Base-by-base conservation (phyloP, 2,329 filamentous ascomycete species). In the Fusarium beomiforme region DNA sequence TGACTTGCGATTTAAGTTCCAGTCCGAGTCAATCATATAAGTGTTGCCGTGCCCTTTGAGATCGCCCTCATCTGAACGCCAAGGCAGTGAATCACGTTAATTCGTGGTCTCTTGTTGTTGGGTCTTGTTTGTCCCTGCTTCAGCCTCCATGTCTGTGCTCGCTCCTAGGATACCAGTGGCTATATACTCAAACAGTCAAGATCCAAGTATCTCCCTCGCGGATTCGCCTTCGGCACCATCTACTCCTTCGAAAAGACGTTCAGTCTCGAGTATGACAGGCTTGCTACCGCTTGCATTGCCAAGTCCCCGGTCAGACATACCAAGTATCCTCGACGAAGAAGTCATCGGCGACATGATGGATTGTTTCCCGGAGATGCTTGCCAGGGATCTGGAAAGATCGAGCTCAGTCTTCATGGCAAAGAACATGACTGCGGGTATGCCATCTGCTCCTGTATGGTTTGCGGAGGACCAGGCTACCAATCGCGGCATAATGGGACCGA, bases 351-450 rank as follows among this genome's bases (percentile, higher is more conserved):
- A 73, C 21, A 72, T 76, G 47, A 70, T 75, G 14, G 79, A 83
- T 75, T 89, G 85, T 77, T 79, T 90, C 21, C 85, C 88, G 5
- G 88, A 90, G 77, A 72, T 88, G 41, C 79, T 90, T n/a, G 87
- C 83, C 10, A 83, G 81, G 64, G 87, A 90, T 68, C 79, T 89
- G 47, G 85, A 88, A 73, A 74, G 81, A 24, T 88, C 85, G 21
- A 80, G 80, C 54, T 78, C 81, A 13, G 75, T 87, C 29, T 89
- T 89, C 60, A 78, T 79, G 29, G 82, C 85, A 17, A 86, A 80
- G 74, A 85, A 84, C 62, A 85, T 89, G 83, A 87, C 87, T 9
- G 83, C 86, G 24, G 87, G 87, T 12, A 74, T 80, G 12, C 87
- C 87, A 2, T 77, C 78, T 14, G 77, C 77, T 37, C 75, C 77